Percentiles rank a stretch among this genome's conserved stretches.
phyloP scores from a whole-genome alignment of 2,329 filamentous ascomycete genomes.

The Microdochium paspali region DNA sequence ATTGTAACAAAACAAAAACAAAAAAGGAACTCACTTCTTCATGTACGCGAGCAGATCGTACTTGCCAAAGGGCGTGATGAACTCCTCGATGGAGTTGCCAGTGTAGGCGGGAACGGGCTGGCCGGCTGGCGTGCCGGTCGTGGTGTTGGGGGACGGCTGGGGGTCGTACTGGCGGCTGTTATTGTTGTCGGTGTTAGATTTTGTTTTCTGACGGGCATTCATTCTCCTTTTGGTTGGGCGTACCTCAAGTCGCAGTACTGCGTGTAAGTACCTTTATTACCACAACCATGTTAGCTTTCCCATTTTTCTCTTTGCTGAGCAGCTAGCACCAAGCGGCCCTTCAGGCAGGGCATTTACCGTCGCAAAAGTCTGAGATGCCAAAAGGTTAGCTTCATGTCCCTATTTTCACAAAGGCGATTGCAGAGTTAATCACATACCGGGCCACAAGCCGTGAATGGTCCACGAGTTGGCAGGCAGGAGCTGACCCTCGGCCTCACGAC shows the following conservation, averaged over 20 bases:
- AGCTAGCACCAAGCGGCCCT: background rate
- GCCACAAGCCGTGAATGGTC: conserved; percentile 53
- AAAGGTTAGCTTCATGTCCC: background rate
- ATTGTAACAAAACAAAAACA: too few relatives aligned
- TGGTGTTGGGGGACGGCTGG: conserved; percentile 51
- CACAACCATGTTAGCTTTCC: conserved; percentile 21
- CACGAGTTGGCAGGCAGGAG: conserved; percentile 46
- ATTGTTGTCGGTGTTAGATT: background rate
- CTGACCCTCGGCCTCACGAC: conserved; percentile 46
- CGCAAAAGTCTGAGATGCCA: conserved; percentile 28
- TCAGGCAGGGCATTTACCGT: conserved; percentile 17
- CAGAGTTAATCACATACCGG: conserved; percentile 22
- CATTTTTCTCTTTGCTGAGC: too few relatives aligned
- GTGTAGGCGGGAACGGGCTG: conserved; percentile 46
- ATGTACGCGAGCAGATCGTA: conserved; percentile 55
- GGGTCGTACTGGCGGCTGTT: conserved; percentile 53
- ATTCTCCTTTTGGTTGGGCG: background rate
- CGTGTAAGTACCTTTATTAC: conserved; percentile 48
- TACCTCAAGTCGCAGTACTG: conserved; percentile 55
- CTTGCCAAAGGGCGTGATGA: conserved; percentile 47
- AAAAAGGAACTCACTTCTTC: conserved; percentile 43
- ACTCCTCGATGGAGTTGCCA: conserved; percentile 47
- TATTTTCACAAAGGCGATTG: too few relatives aligned
- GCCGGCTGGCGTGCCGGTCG: conserved; percentile 42
- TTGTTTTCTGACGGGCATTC: background rate